Conservation (phyloP, 164 flowering plant species). For the Malania oleifera region DNA sequence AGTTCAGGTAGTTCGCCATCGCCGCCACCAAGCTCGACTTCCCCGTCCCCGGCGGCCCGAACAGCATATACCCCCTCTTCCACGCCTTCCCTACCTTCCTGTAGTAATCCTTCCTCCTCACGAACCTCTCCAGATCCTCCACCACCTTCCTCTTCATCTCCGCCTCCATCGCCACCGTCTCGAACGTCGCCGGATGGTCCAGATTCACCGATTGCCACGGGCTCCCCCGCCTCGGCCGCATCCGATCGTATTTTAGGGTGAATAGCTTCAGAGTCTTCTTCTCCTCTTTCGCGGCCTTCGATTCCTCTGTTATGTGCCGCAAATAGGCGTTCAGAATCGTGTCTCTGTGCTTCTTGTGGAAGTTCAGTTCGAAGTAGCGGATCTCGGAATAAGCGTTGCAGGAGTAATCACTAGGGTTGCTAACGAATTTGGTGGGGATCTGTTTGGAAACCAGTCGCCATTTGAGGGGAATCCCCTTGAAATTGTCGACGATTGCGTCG, state of each 20-base stretch:
- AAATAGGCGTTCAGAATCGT: constrained; percentile 28
- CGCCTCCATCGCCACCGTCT: constrained; percentile 29
- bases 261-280: constrained; percentile 28
- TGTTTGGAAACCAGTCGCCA: constrained; percentile 21
- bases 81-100: constrained; percentile 37
- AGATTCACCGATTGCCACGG: constrained; percentile 26
- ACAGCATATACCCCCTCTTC: constrained; percentile 39
- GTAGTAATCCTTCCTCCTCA: constrained; percentile 26
- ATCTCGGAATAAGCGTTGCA: not conserved
- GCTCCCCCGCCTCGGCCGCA: not conserved
- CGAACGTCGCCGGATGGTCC: constrained; percentile 29
- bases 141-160: constrained; percentile 23
- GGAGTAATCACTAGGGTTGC: not conserved
- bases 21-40: constrained; percentile 42
- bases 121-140: constrained; percentile 27
- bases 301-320: constrained; percentile 24
- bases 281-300: constrained; percentile 20
- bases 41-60: constrained; percentile 43
- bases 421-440: constrained; percentile 1
- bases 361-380: constrained; percentile 28
- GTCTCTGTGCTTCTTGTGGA: constrained; percentile 32
- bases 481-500: constrained; percentile 25
- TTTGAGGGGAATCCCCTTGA: constrained; percentile 18
- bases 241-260: constrained; percentile 15
- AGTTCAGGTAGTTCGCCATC: constrained; percentile 38